These are phyloP conservation scores for Pichia nanzhaoensis DNA, from an alignment of 805 yeast species.

Conservation along the genomic window DNA sequence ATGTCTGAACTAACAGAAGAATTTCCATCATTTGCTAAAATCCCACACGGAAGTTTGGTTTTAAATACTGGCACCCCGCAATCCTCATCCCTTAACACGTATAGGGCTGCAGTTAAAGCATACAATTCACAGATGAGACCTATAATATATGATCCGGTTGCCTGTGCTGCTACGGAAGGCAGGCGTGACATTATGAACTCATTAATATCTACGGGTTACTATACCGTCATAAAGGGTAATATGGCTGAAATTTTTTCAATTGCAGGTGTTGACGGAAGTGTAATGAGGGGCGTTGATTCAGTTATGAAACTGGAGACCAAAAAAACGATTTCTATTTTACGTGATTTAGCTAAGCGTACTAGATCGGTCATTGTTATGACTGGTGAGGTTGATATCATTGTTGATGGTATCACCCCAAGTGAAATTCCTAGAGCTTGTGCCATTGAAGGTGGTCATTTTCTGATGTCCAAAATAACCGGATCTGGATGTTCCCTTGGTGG, in stretches of 20 bases:
- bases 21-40: slow-evolving; percentile 54
- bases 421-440: slow-evolving; percentile 11
- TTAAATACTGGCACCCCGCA: slow-evolving; percentile 74
- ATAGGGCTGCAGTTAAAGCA: slow-evolving; percentile 44
- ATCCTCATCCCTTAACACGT: slow-evolving; percentile 35
- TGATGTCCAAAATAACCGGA: slow-evolving; percentile 70
- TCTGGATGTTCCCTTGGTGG: slow-evolving; percentile 82
- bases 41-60: slow-evolving; percentile 50
- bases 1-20: slow-evolving; percentile 76
- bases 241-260: slow-evolving; percentile 66
- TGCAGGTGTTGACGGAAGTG: slow-evolving; percentile 39
- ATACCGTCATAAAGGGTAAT: slow-evolving; percentile 75
- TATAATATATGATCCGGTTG: slow-evolving; percentile 87
- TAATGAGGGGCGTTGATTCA: slow-evolving; percentile 73
- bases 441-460: slow-evolving; percentile 50
- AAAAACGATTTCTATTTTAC: slow-evolving; percentile 36
- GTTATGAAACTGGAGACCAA: slow-evolving; percentile 15
- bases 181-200: slow-evolving; percentile 43
- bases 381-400: slow-evolving; percentile 50
- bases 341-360: slow-evolving; percentile 41
- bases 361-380: slow-evolving; percentile 64
- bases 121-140: slow-evolving; percentile 55
- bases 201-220: slow-evolving; percentile 51
- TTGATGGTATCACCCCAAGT: slow-evolving; percentile 34
- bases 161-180: slow-evolving; percentile 70